A percentile compares a stretch with the other conserved stretches of the same genome.
phyloP scores from a whole-genome alignment of 768 basidiomycete species.

The Chalciporus pseudorubinellus region DNA sequence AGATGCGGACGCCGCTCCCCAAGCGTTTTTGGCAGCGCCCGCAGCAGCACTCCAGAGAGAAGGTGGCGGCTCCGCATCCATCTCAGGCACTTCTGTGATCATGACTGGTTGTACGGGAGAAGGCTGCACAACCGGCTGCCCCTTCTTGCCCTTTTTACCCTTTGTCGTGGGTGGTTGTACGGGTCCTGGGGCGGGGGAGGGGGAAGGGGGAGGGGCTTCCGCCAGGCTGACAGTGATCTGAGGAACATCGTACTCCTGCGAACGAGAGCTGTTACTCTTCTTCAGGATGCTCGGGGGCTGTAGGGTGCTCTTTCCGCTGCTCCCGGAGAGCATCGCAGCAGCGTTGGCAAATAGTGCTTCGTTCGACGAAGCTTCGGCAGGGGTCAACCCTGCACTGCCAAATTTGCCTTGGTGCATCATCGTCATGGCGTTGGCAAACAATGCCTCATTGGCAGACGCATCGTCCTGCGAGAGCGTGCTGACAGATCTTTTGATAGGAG shows the following conservation, averaged over 20 bases:
- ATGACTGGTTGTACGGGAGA: constrained; percentile 13
- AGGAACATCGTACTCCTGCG: constrained; percentile 26
- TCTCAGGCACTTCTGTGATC: constrained; percentile 17
- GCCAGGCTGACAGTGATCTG: constrained; percentile 28
- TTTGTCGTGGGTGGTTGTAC: constrained; percentile 11
- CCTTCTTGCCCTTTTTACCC: constrained; percentile 29
- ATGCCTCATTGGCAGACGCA: constrained; percentile 21
- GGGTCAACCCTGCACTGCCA: constrained; percentile 7
- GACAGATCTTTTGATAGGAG: constrained; percentile 23
- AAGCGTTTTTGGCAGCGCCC: constrained; percentile 8
- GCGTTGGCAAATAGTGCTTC: constrained; percentile 26
- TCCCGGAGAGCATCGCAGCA: constrained; percentile 11
- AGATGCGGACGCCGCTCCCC: constrained; percentile 7
- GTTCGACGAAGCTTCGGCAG: constrained; percentile 23
- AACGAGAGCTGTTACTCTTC: constrained; percentile 26
- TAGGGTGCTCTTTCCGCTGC: constrained; percentile 4
- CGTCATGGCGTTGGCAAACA: constrained; percentile 27
- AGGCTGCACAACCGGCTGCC: constrained; percentile 11
- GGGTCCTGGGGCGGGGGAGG: constrained; percentile 7
- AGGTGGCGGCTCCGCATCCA: constrained; percentile 22
- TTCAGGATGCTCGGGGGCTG: constrained; percentile 26
- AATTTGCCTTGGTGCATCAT: constrained; percentile 17
- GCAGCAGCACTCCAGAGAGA: constrained; percentile 20
- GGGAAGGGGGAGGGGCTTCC: background rate
- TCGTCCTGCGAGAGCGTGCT: constrained; percentile 28